Evolutionary conservation across 179 eudicot species (phyloP).

Genomic region (Vitellaria paradoxa): DNA sequence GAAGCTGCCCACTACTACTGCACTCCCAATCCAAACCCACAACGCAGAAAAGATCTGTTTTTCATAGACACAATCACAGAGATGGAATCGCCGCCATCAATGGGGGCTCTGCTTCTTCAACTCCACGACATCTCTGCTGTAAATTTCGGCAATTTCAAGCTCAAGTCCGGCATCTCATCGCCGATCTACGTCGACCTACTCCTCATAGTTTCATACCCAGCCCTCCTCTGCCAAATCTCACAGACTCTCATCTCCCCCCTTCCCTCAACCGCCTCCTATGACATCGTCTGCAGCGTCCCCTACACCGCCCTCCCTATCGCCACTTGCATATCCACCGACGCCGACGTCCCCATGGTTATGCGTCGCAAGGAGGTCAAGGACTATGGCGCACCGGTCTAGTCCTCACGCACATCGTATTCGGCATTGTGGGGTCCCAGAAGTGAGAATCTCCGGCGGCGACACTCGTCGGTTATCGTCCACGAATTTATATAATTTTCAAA

Average conservation of each 20-base stretch:
- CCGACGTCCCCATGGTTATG: conserved; percentile 74
- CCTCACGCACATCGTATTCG: no score
- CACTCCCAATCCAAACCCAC: no score
- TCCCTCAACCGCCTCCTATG: conserved; percentile 35
- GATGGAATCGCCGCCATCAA: conserved; percentile 36
- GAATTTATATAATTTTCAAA: no score
- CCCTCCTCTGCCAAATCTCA: conserved; percentile 69
- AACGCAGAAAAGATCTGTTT: no score
- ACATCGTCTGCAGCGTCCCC: conserved; percentile 83
- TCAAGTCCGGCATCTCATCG: conserved; percentile 79
- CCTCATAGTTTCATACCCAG: conserved; percentile 76
- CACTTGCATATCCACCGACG: conserved; percentile 57
- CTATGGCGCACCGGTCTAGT: conserved; percentile 24
- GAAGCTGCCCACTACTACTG: no score
- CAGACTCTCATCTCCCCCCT: conserved; percentile 57
- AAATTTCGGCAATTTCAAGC: conserved; percentile 84
- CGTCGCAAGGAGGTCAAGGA: conserved; percentile 82
- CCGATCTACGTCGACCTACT: conserved; percentile 96
- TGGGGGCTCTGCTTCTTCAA: conserved; percentile 65
- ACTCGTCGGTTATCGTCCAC: no score
- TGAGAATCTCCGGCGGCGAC: no score
- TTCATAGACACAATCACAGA: no score
- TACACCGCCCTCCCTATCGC: conserved; percentile 94
- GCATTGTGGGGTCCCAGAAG: no score
- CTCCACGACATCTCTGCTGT: conserved; percentile 90